Percentiles rank a stretch among this genome's conserved stretches.
phyloP scores from a whole-genome alignment of 345 rosid genomes.

The Populus davidiana region DNA sequence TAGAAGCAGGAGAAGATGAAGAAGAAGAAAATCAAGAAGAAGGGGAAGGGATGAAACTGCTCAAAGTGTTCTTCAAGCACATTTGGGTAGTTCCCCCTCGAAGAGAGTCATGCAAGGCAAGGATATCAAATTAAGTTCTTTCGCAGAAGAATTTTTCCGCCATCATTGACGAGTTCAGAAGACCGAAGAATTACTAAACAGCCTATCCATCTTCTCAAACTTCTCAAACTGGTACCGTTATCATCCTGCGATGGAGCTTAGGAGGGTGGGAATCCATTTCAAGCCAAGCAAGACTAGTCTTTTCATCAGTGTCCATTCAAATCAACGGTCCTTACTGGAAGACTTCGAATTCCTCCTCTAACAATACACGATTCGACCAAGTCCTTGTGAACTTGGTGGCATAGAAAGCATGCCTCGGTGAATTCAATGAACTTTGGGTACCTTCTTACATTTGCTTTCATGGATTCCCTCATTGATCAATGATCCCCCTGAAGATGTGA shows the following conservation, averaged over 20 bases:
- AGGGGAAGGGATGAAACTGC: neutral
- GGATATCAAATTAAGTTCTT: neutral
- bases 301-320: neutral
- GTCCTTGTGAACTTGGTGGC: neutral
- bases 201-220: neutral
- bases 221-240: neutral
- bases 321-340: neutral
- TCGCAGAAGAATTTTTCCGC: neutral
- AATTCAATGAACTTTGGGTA: neutral
- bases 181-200: too few species aligned
- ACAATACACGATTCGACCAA: neutral
- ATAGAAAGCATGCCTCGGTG: neutral
- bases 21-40: too few species aligned
- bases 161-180: too few species aligned
- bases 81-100: neutral
- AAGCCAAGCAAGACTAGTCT: neutral
- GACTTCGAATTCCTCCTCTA: slow-evolving; percentile 8
- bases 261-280: slow-evolving; percentile 12
- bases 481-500: slow-evolving; percentile 8
- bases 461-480: slow-evolving; percentile 15
- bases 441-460: slow-evolving; percentile 20
- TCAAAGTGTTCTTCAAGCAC: neutral
- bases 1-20: too few species aligned
- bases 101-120: neutral
- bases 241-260: slow-evolving; percentile 14